Conservation (phyloP, 2,329 filamentous ascomycete species). For the Lojkania enalia region DNA sequence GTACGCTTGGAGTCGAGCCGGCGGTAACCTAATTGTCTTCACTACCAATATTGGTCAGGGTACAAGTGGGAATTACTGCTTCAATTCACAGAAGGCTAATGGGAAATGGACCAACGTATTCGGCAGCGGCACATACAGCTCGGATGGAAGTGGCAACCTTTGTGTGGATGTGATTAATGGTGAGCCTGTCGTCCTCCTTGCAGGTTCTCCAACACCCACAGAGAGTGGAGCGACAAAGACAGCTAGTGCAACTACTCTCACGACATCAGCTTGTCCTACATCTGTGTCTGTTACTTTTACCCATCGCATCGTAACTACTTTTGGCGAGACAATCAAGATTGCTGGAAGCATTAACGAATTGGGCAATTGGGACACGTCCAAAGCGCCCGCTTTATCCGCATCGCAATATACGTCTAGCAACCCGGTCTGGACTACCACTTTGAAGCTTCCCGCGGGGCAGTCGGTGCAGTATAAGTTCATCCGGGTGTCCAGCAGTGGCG, state of each 20-base stretch:
- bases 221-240: conserved; percentile 2
- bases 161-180: conserved; percentile 50
- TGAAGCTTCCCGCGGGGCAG: conserved; percentile 47
- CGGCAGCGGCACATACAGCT: conserved; percentile 41
- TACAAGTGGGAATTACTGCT: conserved; percentile 47
- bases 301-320: conserved; percentile 52
- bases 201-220: conserved; percentile 11
- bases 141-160: conserved; percentile 47
- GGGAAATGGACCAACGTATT: conserved; percentile 49
- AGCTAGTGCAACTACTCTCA: conserved; percentile 18
- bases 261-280: conserved; percentile 29
- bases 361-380: conserved; percentile 49
- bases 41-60: conserved; percentile 51
- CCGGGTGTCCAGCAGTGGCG: conserved; percentile 49
- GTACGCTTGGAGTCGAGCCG: conserved; percentile 53
- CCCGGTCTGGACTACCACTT: conserved; percentile 53
- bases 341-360: conserved; percentile 50
- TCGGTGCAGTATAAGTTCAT: conserved; percentile 52
- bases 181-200: conserved; percentile 48
- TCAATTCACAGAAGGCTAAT: conserved; percentile 46
- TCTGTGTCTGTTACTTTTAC: conserved; percentile 48
- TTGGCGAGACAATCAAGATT: conserved; percentile 54
- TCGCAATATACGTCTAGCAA: conserved; percentile 49
- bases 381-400: conserved; percentile 47
- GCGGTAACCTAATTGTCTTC: conserved; percentile 51